Evolutionary conservation across 164 flowering plant genomes (phyloP), one percentile per base, ranked within the genome.

Genomic region (Protea cynaroides): DNA sequence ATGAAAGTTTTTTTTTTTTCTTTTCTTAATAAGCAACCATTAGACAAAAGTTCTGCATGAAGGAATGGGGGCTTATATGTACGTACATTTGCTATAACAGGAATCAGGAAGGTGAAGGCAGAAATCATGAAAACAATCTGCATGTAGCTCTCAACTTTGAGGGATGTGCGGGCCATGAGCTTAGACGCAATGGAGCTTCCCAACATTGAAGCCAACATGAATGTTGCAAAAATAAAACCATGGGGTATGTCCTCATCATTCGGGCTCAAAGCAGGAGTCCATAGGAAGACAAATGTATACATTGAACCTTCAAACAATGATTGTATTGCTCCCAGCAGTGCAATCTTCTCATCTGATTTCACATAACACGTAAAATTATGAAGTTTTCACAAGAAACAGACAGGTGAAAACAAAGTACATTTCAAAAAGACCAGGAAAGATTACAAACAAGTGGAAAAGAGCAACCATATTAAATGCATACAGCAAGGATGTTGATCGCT

Each of bases 261-360:
- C 37, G 97, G 97, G 72, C 97, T 90, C 66, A 93, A 72, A 64
- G 98, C 98, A 69, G 98, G 98, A 29, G 98, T 93, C 98, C 98
- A 93, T 1, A 93, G 87, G 72, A 93, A 93, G 61, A 93, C 98
- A 79, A 93, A 93, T 14, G 97, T 93, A 69, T 93, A 93, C 98
- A 93, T 93, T n/a, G 97, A 93, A 64, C 97, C 98, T 80, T 93
- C 98, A 79, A 93, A 93, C 56, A 93, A 74, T 25, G 98, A 93
- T 72, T 93, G 98, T 57, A 90, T 93, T 11, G 96, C 98, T 56
- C 98, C 97, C 71, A 93, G 81, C 74, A 93, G 69, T 1, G 96
- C 98, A 56, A 93, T 91, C 71, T 89, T 93, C 74, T 93, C 97
- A 80, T 93, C 98, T 93, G 87, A 68, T 18, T 11, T 38, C 49